Base-by-base conservation (phyloP, 805 yeast species). In the Ogataea saltuana region DNA sequence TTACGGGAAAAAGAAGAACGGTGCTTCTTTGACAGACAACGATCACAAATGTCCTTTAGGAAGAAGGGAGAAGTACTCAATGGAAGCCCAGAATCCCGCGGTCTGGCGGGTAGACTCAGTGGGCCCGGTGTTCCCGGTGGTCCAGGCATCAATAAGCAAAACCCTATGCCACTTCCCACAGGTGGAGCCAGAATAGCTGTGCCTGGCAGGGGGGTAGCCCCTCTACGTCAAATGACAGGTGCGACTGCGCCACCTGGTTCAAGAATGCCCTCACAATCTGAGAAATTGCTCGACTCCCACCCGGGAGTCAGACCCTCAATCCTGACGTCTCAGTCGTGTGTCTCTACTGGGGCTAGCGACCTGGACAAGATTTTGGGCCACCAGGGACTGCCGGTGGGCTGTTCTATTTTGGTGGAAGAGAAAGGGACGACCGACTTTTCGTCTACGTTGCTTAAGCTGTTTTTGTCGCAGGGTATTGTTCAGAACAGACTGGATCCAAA, bases 401-500 rank as follows among this genome's bases (percentile, higher is more conserved):
- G 72, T 9, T 74, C 85, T 5, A 58, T 89, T 28, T 61, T 90
- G 11, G 60, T 91, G 4, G 91, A 88, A 60, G 98, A 91, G 59
- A 75, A 78, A 12, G 93, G 95, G 0, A 83, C 91, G 6, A 91
- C 98, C 0, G 97, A 91, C 58, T 91, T 88, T 58, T 74, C 85
- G 6, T 75, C 88, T 5, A 81, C 87, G 9, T 51, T 91, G 27
- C 60, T 81, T 20, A 80, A 89, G 50, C 68, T 79, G 3, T 86
- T 82, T 67, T 81, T 86, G 1, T 74, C 95, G 1, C 95, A 87
- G 62, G 95, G 96, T 11, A 63, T 83, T 25, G 62, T 79, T 1
- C 91, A 85, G 48, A 81, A 74, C 54, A 68, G 89, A 51, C 44
- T 75, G 11, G 71, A 69, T 23, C 42, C 67, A 50, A 28, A 56